phyloP scores from a whole-genome alignment of 2,329 filamentous ascomycete genomes.

The Leptographium radiaticola region DNA sequence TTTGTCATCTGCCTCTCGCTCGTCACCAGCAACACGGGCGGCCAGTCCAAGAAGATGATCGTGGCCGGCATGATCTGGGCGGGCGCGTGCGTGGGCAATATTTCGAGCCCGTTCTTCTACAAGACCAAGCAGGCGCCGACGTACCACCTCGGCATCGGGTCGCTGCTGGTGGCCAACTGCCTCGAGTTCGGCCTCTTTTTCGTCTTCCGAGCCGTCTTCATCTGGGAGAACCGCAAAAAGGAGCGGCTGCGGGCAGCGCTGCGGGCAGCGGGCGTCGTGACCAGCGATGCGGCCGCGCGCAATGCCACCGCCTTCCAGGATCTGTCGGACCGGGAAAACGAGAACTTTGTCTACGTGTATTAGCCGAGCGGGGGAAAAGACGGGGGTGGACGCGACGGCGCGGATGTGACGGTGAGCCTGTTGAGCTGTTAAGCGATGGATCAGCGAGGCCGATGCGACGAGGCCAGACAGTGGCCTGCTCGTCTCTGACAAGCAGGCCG shows the following conservation, averaged over 20 bases:
- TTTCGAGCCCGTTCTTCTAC: slow-evolving; percentile 52
- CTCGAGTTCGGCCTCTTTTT: slow-evolving; percentile 25
- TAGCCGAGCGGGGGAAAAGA: slow-evolving; percentile 13
- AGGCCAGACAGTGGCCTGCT: no score
- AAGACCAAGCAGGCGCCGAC: slow-evolving; percentile 32
- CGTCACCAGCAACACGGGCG: slow-evolving; percentile 35
- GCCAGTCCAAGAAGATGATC: slow-evolving; percentile 50
- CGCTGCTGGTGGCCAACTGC: slow-evolving; percentile 26
- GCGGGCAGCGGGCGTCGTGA: slow-evolving; percentile 10
- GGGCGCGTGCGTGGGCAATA: slow-evolving; percentile 34
- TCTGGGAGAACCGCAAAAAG: slow-evolving; percentile 25
- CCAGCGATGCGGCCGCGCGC: slow-evolving; percentile 14
- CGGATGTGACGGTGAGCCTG: no score
- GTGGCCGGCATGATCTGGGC: slow-evolving; percentile 6
- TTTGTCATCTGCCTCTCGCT: slow-evolving; percentile 28
- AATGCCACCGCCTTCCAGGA: slow-evolving; percentile 27
- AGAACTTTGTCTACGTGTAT: slow-evolving; percentile 27
- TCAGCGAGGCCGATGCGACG: no score
- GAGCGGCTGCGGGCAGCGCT: slow-evolving; percentile 12
- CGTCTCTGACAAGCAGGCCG: no score
- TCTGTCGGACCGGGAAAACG: slow-evolving; percentile 29
- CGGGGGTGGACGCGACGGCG: no score
- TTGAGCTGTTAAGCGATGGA: no score
- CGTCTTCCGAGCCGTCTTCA: slow-evolving; percentile 24
- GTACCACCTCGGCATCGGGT: slow-evolving; percentile 25